Evolutionary conservation across 345 rosid species (phyloP).

Genomic region (Salix brachista): DNA sequence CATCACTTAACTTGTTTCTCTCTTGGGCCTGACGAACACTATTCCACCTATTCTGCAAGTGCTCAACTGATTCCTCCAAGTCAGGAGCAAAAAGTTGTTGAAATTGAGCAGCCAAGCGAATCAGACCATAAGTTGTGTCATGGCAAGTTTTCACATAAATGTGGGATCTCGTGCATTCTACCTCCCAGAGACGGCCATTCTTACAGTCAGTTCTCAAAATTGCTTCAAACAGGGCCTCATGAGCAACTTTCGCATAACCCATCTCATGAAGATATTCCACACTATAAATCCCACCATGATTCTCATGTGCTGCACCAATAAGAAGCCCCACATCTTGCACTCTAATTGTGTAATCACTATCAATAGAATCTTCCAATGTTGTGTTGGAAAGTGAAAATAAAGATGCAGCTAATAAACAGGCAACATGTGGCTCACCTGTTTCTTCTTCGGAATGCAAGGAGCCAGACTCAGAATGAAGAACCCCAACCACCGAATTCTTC

Average conservation of each 20-base stretch:
- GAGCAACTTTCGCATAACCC: slow-evolving; percentile 83
- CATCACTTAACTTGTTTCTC: slow-evolving; percentile 37
- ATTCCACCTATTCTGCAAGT: slow-evolving; percentile 85
- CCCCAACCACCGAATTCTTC: slow-evolving; percentile 27
- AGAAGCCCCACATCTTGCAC: slow-evolving; percentile 88
- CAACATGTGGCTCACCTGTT: slow-evolving; percentile 40
- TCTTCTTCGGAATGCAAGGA: slow-evolving; percentile 33
- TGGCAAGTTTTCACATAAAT: slow-evolving; percentile 71
- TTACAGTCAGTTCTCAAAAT: slow-evolving; percentile 50
- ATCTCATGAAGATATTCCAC: slow-evolving; percentile 52
- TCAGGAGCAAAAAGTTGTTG: slow-evolving; percentile 88
- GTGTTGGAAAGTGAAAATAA: slow-evolving; percentile 54
- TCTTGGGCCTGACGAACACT: slow-evolving; percentile 50
- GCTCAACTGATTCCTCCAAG: slow-evolving; percentile 76
- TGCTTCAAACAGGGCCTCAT: slow-evolving; percentile 63
- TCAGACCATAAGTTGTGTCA: slow-evolving; percentile 78
- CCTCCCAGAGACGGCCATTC: slow-evolving; percentile 65
- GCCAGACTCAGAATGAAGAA: slow-evolving; percentile 20
- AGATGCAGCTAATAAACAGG: slow-evolving; percentile 87
- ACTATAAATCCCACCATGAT: slow-evolving; percentile 50
- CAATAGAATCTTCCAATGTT: slow-evolving; percentile 32
- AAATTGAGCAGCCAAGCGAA: slow-evolving; percentile 66
- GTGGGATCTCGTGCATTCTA: slow-evolving; percentile 70
- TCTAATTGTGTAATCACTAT: slow-evolving; percentile 54
- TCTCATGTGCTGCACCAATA: slow-evolving; percentile 49